Conservation (phyloP, 2,329 filamentous ascomycete species). For the Apiospora arundinis region DNA sequence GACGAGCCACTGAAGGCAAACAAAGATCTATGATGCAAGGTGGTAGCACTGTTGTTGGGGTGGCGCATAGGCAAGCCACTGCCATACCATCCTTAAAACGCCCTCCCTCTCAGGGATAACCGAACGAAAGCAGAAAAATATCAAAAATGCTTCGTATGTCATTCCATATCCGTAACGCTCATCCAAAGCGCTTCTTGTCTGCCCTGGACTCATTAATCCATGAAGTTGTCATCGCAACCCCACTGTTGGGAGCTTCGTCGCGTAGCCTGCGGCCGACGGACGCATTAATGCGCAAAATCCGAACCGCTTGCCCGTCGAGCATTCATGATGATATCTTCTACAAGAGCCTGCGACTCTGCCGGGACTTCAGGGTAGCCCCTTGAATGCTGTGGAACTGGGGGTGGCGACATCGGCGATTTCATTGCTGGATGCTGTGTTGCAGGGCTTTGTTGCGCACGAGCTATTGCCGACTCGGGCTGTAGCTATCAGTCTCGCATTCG, state of each 20-base stretch:
- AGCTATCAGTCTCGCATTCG: not conserved
- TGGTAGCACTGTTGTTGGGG: not conserved
- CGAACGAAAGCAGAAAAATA: not conserved
- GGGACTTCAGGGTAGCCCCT: conserved; percentile 40
- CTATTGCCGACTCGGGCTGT: conserved; percentile 15
- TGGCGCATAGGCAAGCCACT: conserved; percentile 2
- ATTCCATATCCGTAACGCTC: conserved; percentile 1
- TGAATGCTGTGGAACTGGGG: not conserved
- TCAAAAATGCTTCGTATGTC: conserved; percentile 12
- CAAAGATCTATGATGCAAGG: not conserved
- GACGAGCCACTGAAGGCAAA: not conserved
- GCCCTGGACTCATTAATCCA: not conserved
- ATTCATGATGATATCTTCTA: conserved; percentile 42
- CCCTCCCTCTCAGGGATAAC: not conserved
- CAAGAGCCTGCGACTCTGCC: conserved; percentile 41
- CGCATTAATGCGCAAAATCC: not conserved
- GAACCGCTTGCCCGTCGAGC: conserved; percentile 39
- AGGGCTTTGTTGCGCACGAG: conserved; percentile 1
- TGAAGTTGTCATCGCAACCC: not conserved
- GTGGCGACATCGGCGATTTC: not conserved
- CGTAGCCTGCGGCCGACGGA: not conserved
- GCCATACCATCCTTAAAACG: conserved; percentile 2
- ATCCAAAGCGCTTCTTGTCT: not conserved
- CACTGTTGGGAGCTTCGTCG: not conserved
- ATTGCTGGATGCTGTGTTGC: conserved; percentile 18